Percentiles rank a stretch among this genome's conserved stretches.
Evolutionary conservation across 208 protist species (phyloP).

Genomic region (Trypanosoma melophagium): DNA sequence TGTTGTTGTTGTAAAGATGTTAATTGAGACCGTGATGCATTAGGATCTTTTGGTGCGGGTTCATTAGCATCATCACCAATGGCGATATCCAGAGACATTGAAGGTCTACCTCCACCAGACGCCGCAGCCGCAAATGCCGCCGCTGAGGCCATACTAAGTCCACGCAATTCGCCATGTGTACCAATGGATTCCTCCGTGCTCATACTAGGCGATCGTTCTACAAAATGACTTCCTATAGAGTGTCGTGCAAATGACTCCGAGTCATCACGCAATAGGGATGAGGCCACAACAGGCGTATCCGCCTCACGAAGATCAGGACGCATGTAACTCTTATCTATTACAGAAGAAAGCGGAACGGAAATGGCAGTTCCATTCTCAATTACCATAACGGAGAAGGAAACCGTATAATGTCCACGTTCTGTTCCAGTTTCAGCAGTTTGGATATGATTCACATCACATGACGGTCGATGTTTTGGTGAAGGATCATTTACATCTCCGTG

Average conservation of each 20-base stretch:
- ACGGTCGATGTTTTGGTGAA: not conserved
- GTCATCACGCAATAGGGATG: conserved; percentile 48
- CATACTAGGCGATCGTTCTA: conserved; percentile 15
- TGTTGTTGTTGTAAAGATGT: not conserved
- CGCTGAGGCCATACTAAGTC: not conserved
- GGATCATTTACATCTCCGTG: conserved; percentile 2
- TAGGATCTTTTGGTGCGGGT: conserved; percentile 16
- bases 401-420: conserved; percentile 43
- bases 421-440: not conserved
- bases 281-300: conserved; percentile 79
- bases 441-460: not conserved
- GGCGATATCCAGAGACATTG: conserved; percentile 15
- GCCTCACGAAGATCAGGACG: conserved; percentile 75
- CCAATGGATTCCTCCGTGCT: conserved; percentile 10
- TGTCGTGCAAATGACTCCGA: conserved; percentile 46
- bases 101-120: conserved; percentile 12
- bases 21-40: not conserved
- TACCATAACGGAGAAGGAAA: conserved; percentile 86
- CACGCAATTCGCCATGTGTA: conserved; percentile 5
- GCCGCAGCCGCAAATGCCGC: not conserved
- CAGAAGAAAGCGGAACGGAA: conserved; percentile 65
- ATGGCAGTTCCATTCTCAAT: conserved; percentile 83
- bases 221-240: conserved; percentile 41
- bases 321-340: conserved; percentile 82
- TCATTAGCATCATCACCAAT: conserved; percentile 18